Evolutionary conservation across 768 basidiomycete species (phyloP), one percentile per base, ranked within the genome.

Genomic region (Boletus fagicola): DNA sequence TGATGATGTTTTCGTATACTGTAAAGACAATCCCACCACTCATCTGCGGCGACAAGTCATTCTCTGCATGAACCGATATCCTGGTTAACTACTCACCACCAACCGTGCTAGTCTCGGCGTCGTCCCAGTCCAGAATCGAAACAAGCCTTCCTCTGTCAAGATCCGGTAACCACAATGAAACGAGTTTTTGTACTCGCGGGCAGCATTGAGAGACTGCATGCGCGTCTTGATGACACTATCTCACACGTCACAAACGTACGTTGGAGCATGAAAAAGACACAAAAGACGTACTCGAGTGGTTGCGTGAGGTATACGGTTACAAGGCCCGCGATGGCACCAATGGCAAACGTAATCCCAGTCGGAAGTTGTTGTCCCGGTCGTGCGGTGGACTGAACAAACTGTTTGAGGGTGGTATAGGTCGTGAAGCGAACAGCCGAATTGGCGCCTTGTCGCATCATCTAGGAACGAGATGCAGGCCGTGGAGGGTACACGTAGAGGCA

Each of bases 401-500:
- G 94, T 74, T 97, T 98, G 57, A 98, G 78, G 0, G 92, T 96
- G 3, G 90, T 84, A 74, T 98, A 98, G 0, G 93, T 94, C 48
- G 95, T 94, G 76, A 98, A 98, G 33, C 96, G 83, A 31, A 98
- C 85, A 11, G 97, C 94, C 5, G 94, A 98, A 70, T 98, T 99
- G 42, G 95, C 96, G 39, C 94, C 94, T 84, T 98, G 96, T 30
- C 94, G 88, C 83, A 96, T 90, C 85, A 96, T 92, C 93, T 97
- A 67, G 28, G 8, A 16, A 13, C 33, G 20, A 49, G 35, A 33
- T 44, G 12, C 1, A 8, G 38, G 5, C 0, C 5, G 7, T 24
- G 28, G 10, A 15, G 11, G 15, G 12, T 8, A n/a, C 2, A 16
- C 10, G 24, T 38, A 38, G 3, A 33, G 7, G n/a, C 16, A 30